These are phyloP conservation scores for Tremellales sp. DNA, from an alignment of 1,284 basidiomycete genomes.

Conservation along the genomic window DNA sequence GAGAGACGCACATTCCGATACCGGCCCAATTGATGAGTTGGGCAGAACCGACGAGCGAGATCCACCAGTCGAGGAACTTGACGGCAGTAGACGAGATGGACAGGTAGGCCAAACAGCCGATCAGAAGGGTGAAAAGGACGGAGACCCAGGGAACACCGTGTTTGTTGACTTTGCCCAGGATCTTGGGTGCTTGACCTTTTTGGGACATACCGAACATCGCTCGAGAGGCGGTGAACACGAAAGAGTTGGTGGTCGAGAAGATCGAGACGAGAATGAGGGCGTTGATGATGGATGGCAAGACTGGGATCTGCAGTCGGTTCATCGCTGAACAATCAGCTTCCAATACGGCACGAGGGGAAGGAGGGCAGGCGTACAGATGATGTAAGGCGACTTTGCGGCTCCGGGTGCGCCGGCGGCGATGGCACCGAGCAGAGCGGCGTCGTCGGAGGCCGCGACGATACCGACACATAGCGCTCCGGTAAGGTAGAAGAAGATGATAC, in stretches of 20 bases:
- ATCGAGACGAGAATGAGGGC: slow-evolving; percentile 20
- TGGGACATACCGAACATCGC: slow-evolving; percentile 50
- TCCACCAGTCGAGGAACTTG: slow-evolving; percentile 35
- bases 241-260: slow-evolving; percentile 20
- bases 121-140: slow-evolving; percentile 26
- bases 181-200: slow-evolving; percentile 50
- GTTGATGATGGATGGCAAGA: slow-evolving; percentile 44
- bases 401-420: slow-evolving; percentile 22
- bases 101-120: slow-evolving; percentile 45
- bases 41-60: slow-evolving; percentile 24
- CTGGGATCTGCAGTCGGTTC: slow-evolving; percentile 38
- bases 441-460: slow-evolving; percentile 18
- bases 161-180: slow-evolving; percentile 52
- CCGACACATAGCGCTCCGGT: slow-evolving; percentile 33
- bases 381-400: slow-evolving; percentile 25
- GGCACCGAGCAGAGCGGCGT: slow-evolving; percentile 19
- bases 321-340: slow-evolving; percentile 23
- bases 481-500: slow-evolving; percentile 37
- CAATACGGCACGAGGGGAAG: slow-evolving; percentile 2
- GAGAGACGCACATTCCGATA: slow-evolving; percentile 13
- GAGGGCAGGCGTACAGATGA: slow-evolving; percentile 22
- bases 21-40: slow-evolving; percentile 28
- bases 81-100: slow-evolving; percentile 26
- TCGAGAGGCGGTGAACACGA: slow-evolving; percentile 26
- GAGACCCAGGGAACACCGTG: slow-evolving; percentile 46